Percentiles rank a stretch among this genome's conserved stretches.
phyloP scores from a whole-genome alignment of 1,284 basidiomycete species.

The Stereum hirsutum region DNA sequence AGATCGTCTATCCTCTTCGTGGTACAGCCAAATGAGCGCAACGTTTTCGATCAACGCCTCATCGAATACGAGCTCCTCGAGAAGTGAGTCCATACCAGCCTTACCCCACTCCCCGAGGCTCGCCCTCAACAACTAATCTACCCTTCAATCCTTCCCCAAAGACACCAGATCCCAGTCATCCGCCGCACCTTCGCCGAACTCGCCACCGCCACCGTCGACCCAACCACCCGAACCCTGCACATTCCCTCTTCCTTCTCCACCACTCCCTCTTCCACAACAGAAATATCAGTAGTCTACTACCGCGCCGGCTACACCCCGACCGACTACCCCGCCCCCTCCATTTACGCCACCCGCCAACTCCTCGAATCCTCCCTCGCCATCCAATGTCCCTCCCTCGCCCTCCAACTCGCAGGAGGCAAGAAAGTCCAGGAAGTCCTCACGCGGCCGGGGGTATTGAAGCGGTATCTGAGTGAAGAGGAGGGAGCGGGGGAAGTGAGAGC shows the following conservation, averaged over 20 bases:
- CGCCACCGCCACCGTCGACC: conserved; percentile 38
- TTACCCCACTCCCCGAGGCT: background rate
- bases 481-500: conserved; percentile 44
- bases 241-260: conserved; percentile 21
- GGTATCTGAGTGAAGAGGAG: conserved; percentile 44
- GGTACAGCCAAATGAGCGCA: conserved; percentile 85
- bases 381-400: conserved; percentile 87
- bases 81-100: conserved; percentile 41
- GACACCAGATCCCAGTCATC: conserved; percentile 64
- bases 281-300: conserved; percentile 84
- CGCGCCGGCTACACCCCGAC: conserved; percentile 82
- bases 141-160: conserved; percentile 18
- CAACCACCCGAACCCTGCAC: conserved; percentile 28
- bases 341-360: conserved; percentile 67
- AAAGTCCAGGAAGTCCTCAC: conserved; percentile 92
- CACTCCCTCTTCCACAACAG: conserved; percentile 24
- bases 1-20: conserved; percentile 84
- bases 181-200: conserved; percentile 75
- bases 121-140: background rate
- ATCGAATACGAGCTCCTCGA: conserved; percentile 83
- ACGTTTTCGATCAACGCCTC: conserved; percentile 90
- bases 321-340: conserved; percentile 59
- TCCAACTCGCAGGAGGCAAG: conserved; percentile 94
- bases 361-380: conserved; percentile 80
- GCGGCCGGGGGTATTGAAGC: conserved; percentile 64